Base-by-base conservation (phyloP, 2,329 filamentous ascomycete species). In the Apiospora kogelbergensis region DNA sequence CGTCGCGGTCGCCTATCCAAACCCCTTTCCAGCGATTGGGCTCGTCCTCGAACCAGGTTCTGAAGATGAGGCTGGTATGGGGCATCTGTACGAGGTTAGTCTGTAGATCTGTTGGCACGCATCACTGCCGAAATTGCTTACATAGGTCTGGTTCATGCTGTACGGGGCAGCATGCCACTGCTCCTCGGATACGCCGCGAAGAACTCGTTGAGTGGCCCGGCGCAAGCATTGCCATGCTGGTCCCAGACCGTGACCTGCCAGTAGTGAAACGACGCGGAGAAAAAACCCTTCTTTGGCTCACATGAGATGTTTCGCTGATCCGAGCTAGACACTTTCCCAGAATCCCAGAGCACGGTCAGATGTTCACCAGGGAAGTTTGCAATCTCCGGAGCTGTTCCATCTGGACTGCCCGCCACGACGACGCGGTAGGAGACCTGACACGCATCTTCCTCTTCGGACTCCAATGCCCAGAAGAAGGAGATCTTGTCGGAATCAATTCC, bases 141-240 rank as follows among this genome's bases (percentile, higher is more conserved):
- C 75, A 70, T 82, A 81, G 22, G 77, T 81, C 67, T 82, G 80
- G 66, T 81, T 82, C 79, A 82, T 81, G 70, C 80, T 81, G 65
- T 80, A 81, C 0, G 80, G 80, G 80, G 80, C 20, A 81, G 68
- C 20, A 80, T 71, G 63, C 73, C 76, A 9, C 75, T 77, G 1
- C 68, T 76, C 63, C 78, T 73, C 13, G 80, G 79, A 45, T 82
- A 82, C 3, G 80, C 78, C 1, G 80, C 81, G 71, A 81, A 82
- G 68, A 82, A 81, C 63, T 79, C 76, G 40, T 80, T 78, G 20
- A 73, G 30, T 0, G 70, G 53, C 63, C 78, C 78, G 7, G 69
- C 72, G 1, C 72, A 72, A n/a, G 70, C 41, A 9, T 73, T 70
- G 2, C 73, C 78, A 70, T 78, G 63, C 37, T 78, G 74, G n/a